A percentile compares a stretch with the other conserved stretches of the same genome.
Conservation (phyloP, 2,329 filamentous ascomycete species). For the Talaromyces sp. region DNA sequence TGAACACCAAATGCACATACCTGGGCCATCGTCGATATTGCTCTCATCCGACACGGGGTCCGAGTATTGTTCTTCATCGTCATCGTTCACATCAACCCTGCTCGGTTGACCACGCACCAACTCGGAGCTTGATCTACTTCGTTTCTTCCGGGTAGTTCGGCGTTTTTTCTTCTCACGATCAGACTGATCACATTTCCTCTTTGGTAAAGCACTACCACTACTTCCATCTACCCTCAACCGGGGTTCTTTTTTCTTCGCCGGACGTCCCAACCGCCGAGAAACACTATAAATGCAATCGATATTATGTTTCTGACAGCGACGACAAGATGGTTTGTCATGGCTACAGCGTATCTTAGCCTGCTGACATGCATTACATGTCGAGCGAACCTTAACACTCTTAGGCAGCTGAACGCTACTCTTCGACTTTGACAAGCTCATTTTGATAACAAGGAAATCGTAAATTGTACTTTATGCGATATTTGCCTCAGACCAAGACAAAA, state of each 20-base stretch:
- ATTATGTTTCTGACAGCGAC: conserved; percentile 38
- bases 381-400: conserved; percentile 40
- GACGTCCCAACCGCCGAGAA: conserved; percentile 37
- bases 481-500: background rate
- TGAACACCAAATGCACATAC: background rate
- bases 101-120: background rate
- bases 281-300: conserved; percentile 41
- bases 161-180: conserved; percentile 6
- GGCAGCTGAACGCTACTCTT: conserved; percentile 21
- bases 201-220: background rate
- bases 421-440: conserved; percentile 6
- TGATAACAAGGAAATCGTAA: background rate
- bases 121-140: background rate
- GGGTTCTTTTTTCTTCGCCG: conserved; percentile 33
- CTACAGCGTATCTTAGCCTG: conserved; percentile 43
- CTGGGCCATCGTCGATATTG: background rate
- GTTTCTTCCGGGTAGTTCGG: conserved; percentile 7
- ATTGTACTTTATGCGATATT: background rate
- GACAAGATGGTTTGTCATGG: conserved; percentile 39
- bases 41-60: background rate
- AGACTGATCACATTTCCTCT: background rate
- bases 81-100: background rate
- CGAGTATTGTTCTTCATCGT: background rate
- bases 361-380: conserved; percentile 44
- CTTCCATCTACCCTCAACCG: background rate